Evolutionary conservation across 352 stramenopile species (phyloP), one percentile per base, ranked within the genome.

Genomic region (Lagenidium giganteum): DNA sequence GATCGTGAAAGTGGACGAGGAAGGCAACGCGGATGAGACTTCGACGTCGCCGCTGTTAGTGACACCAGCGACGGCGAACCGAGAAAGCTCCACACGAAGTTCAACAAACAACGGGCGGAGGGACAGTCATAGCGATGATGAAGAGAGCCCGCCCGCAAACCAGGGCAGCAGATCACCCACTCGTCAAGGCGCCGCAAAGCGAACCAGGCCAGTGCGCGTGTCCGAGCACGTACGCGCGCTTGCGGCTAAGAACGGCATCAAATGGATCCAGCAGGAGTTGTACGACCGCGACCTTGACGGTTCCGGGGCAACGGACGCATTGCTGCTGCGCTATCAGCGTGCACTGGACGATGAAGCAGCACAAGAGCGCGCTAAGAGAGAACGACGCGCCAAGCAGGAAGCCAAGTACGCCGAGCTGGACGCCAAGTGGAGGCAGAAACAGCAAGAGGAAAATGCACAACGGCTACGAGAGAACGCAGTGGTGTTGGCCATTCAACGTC

Each of bases 181-280:
- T n/a, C n/a, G n/a, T n/a, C n/a, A n/a, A n/a, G n/a, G n/a, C n/a
- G n/a, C n/a, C n/a, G n/a, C n/a, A n/a, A n/a, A n/a, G n/a, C n/a
- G n/a, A n/a, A n/a, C n/a, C n/a, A n/a, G n/a, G n/a, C n/a, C n/a
- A n/a, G n/a, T n/a, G n/a, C n/a, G n/a, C n/a, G n/a, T n/a, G n/a
- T n/a, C n/a, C n/a, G 22, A 34, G 18, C 62, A 49, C 6, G 69
- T 82, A 2, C 40, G 24, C 5, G 46, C 63, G 8, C 22, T 79
- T 4, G 37, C 85, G 11, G 35, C 22, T 8, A 51, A 50, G 11
- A 47, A 68, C 4, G 77, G 80, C 0, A 52, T 89, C 25, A 68
- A 83, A 35, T 87, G 77, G 62, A 76, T 92, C 34, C 80, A 88
- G 27, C 80, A 92, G 50, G 80, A 92, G 42, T 66, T 92, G 8